Percentiles rank a stretch among this genome's conserved stretches.
phyloP scores from a whole-genome alignment of 2,329 filamentous ascomycete genomes.

The Cordyceps pruinosa region DNA sequence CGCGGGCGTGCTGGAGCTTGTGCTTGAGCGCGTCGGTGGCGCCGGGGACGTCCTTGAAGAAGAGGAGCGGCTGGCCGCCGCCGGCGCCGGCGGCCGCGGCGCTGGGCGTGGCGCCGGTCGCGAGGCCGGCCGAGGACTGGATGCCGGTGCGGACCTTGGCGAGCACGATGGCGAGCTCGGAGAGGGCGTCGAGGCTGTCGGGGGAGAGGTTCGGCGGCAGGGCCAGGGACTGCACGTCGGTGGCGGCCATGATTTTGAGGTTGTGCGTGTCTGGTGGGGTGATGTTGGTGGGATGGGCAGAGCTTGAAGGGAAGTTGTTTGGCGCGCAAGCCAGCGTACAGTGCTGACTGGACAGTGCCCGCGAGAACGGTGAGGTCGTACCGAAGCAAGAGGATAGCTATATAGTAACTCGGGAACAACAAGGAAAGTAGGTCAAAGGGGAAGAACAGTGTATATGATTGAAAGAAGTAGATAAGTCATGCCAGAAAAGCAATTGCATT shows the following conservation, averaged over 20 bases:
- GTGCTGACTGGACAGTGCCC: neutral
- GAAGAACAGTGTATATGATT: too few species aligned
- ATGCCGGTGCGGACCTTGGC: conserved; percentile 57
- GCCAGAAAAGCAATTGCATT: too few species aligned
- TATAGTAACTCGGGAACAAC: too few species aligned
- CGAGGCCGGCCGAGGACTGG: conserved; percentile 33
- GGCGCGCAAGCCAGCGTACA: neutral
- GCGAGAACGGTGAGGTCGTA: neutral
- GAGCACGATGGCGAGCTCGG: conserved; percentile 72
- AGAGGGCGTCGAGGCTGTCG: conserved; percentile 78
- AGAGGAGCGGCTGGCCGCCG: conserved; percentile 33
- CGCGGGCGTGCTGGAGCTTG: conserved; percentile 72
- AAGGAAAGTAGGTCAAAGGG: too few species aligned
- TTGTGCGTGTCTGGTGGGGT: neutral
- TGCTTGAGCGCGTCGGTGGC: conserved; percentile 75
- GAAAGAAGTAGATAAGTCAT: too few species aligned
- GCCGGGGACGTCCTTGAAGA: conserved; percentile 67
- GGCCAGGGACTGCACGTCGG: conserved; percentile 37
- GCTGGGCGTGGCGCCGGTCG: conserved; percentile 30
- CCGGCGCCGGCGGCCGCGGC: conserved; percentile 17
- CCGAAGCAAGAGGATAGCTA: too few species aligned
- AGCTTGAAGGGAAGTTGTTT: neutral
- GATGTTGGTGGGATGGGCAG: neutral
- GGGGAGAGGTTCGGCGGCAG: conserved; percentile 64
- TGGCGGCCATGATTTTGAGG: conserved; percentile 22